Conservation (phyloP, 176 grass and related monocot species). For the Themeda triandra region DNA sequence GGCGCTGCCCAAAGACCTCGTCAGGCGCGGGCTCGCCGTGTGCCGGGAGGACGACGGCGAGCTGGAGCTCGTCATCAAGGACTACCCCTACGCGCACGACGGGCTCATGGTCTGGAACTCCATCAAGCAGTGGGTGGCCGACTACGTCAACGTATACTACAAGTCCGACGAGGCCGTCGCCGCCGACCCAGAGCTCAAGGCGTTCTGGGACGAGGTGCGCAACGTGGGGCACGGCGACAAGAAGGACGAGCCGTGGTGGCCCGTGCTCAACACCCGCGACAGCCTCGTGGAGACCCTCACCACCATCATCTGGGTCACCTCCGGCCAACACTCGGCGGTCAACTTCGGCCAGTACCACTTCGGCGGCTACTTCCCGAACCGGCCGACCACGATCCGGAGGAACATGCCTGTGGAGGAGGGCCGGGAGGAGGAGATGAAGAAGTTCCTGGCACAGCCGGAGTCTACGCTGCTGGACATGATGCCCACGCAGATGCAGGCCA, state of each 20-base stretch:
- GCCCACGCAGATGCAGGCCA: slow-evolving; percentile 70
- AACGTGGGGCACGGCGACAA: slow-evolving; percentile 86
- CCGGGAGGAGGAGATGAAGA: slow-evolving; percentile 2
- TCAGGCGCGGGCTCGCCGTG: slow-evolving; percentile 70
- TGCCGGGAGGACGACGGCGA: slow-evolving; percentile 41
- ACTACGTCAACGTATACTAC: slow-evolving; percentile 63
- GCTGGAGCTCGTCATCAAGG: slow-evolving; percentile 61
- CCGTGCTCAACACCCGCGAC: slow-evolving; percentile 35
- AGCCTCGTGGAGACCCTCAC: slow-evolving; percentile 48
- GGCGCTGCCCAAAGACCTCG: slow-evolving; percentile 71
- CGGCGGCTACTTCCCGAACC: slow-evolving; percentile 90
- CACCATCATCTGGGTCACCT: slow-evolving; percentile 85
- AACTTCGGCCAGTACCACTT: slow-evolving; percentile 94
- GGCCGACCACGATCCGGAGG: slow-evolving; percentile 55
- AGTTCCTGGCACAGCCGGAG: slow-evolving; percentile 58
- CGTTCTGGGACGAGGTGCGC: slow-evolving; percentile 81
- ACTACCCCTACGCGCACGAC: slow-evolving; percentile 81
- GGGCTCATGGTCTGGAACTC: slow-evolving; percentile 70
- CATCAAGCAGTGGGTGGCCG: slow-evolving; percentile 57
- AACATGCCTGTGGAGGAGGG: slow-evolving; percentile 75
- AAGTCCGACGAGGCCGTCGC: slow-evolving; percentile 31
- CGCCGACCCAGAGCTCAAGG: slow-evolving; percentile 58
- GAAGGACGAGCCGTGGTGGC: slow-evolving; percentile 96
- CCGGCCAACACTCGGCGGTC: slow-evolving; percentile 75
- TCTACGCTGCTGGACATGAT: slow-evolving; percentile 45